Evolutionary conservation across 2,329 filamentous ascomycete species (phyloP).

Genomic region (Ceratocystis albifundus): DNA sequence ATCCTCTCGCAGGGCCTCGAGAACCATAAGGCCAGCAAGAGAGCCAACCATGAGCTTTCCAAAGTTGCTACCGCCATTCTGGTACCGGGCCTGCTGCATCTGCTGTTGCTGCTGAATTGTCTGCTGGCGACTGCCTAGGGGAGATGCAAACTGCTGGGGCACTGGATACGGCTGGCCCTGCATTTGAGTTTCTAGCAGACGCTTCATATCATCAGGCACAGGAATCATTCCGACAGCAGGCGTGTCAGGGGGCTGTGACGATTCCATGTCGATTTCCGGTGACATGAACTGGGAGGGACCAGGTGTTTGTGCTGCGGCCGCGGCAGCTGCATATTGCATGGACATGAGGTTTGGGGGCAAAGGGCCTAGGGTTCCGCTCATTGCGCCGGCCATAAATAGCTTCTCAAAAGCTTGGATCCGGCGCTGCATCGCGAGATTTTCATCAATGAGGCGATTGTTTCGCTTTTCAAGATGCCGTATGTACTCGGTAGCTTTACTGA

Average conservation of each 20-base stretch:
- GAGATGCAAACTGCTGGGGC: conserved; percentile 39
- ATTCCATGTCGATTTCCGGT: conserved; percentile 36
- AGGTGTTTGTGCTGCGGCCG: conserved; percentile 24
- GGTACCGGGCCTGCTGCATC: conserved; percentile 44
- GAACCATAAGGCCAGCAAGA: conserved; percentile 79
- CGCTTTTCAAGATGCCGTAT: conserved; percentile 88
- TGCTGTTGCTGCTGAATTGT: conserved; percentile 39
- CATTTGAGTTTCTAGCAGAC: conserved; percentile 47
- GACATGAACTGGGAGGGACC: conserved; percentile 32
- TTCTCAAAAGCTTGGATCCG: conserved; percentile 67
- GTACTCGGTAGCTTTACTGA: conserved; percentile 93
- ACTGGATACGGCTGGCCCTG: conserved; percentile 44
- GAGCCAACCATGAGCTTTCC: conserved; percentile 87
- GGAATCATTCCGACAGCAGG: conserved; percentile 48
- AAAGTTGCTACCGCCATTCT: conserved; percentile 41
- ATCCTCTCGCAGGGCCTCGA: conserved; percentile 64
- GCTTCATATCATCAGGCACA: conserved; percentile 55
- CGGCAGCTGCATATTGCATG: conserved; percentile 36
- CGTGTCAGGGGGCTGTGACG: conserved; percentile 36
- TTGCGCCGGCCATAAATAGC: conserved; percentile 66
- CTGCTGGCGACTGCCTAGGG: conserved; percentile 42
- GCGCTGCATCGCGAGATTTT: conserved; percentile 67
- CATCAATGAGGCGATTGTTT: conserved; percentile 68
- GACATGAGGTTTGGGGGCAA: conserved; percentile 44
- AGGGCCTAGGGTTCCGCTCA: conserved; percentile 47